These are phyloP conservation scores for Knoxia roxburghii DNA, from an alignment of 257 asterid species.

Conservation along the genomic window DNA sequence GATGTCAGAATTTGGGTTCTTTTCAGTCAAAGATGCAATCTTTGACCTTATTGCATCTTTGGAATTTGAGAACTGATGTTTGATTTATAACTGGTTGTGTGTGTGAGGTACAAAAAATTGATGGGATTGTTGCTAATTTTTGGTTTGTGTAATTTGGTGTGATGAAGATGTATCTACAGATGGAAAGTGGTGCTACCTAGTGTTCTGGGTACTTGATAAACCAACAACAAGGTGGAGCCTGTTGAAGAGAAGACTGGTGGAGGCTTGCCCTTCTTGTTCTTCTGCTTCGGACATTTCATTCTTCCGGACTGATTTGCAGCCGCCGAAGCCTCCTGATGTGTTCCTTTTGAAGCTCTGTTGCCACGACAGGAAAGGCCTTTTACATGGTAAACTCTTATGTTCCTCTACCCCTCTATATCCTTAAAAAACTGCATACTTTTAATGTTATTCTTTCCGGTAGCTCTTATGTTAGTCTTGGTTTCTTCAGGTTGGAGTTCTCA, in stretches of 20 bases:
- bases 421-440: background rate
- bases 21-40: no score
- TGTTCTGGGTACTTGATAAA: conserved; percentile 67
- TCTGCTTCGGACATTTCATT: conserved; percentile 58
- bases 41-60: no score
- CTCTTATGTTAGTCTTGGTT: conserved; percentile 1
- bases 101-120: background rate
- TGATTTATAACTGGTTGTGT: no score
- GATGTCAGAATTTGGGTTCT: background rate
- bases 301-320: conserved; percentile 43
- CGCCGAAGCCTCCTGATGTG: conserved; percentile 68
- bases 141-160: background rate
- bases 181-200: conserved; percentile 94
- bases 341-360: conserved; percentile 74
- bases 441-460: background rate
- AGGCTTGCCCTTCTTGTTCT: conserved; percentile 68
- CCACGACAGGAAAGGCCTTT: conserved; percentile 60
- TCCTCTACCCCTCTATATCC: background rate
- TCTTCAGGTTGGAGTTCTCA: conserved; percentile 10
- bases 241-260: conserved; percentile 75
- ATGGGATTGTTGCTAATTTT: background rate
- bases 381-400: conserved; percentile 52
- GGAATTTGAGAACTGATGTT: background rate
- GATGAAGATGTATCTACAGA: conserved; percentile 77
- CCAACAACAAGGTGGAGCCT: conserved; percentile 62